Conservation (phyloP, 169 alveolate species). For the Eimeria praecox region DNA sequence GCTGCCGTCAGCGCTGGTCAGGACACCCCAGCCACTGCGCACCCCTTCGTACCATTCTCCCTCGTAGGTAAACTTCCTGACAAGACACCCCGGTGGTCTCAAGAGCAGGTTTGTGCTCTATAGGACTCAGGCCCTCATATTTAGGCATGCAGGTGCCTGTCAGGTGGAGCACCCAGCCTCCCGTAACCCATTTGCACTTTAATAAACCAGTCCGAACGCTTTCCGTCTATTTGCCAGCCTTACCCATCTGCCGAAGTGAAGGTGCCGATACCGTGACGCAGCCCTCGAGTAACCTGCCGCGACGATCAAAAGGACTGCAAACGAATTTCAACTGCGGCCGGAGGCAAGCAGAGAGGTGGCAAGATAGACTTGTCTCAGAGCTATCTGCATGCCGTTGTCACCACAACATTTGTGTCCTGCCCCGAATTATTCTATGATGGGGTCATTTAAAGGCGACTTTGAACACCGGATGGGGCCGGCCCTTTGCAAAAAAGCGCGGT, state of each 20-base stretch:
- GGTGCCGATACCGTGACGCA: constrained; percentile 56
- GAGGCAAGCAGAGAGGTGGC: no score
- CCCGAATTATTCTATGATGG: not conserved
- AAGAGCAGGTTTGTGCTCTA: not conserved
- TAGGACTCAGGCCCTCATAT: not conserved
- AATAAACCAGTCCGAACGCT: not conserved
- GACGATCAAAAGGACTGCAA: not conserved
- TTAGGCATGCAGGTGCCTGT: not conserved
- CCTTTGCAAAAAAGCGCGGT: not conserved
- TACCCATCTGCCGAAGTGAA: constrained; percentile 71
- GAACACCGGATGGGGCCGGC: not conserved
- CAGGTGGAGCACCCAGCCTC: not conserved
- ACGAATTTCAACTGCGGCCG: no score
- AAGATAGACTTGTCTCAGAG: not conserved
- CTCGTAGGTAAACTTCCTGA: constrained; percentile 45
- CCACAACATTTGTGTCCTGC: not conserved
- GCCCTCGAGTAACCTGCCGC: not conserved
- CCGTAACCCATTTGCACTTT: not conserved
- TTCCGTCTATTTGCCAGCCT: not conserved
- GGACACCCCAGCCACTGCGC: constrained; percentile 74
- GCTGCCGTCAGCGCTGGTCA: constrained; percentile 56
- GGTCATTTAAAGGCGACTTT: not conserved
- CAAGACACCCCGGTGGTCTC: not conserved
- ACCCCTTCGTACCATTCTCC: constrained; percentile 67
- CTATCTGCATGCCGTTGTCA: no score